phyloP scores from a whole-genome alignment of 352 stramenopile species.

The Pythium brachiatum region DNA sequence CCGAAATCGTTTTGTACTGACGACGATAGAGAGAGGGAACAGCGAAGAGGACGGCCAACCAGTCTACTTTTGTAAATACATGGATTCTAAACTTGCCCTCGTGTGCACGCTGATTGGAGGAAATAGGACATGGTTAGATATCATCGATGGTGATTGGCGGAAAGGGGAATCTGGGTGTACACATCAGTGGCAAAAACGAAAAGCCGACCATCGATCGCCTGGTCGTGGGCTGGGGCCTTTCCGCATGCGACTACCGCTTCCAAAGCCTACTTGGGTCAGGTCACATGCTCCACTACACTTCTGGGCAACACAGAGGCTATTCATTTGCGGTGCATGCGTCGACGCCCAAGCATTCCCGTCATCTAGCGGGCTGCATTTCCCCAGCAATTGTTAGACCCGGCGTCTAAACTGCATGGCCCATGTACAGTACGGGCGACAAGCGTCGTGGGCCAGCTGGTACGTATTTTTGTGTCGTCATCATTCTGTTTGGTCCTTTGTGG shows the following conservation, averaged over 20 bases:
- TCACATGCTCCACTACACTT: no score
- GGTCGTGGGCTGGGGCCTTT: background rate
- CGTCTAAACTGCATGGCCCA: background rate
- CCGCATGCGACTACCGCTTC: background rate
- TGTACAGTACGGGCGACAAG: no score
- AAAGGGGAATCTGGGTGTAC: conserved; percentile 23
- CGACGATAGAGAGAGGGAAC: conserved; percentile 7
- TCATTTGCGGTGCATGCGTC: background rate
- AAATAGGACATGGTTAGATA: background rate
- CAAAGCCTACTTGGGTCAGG: background rate
- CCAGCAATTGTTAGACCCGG: background rate
- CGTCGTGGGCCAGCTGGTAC: background rate
- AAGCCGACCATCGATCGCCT: background rate
- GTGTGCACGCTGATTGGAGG: conserved; percentile 1
- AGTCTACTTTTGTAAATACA: conserved; percentile 15
- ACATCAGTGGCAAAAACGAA: no score
- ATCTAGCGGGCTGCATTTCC: no score
- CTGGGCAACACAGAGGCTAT: conserved; percentile 3
- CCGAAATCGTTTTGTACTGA: conserved; percentile 28
- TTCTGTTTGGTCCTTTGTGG: background rate
- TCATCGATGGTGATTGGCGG: background rate
- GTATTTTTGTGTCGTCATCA: conserved; percentile 35
- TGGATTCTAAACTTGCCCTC: background rate
- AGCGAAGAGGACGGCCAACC: background rate
- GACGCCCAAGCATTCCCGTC: background rate